phyloP scores from a whole-genome alignment of 176 grass and related monocot genomes.

The Paspalum notatum region DNA sequence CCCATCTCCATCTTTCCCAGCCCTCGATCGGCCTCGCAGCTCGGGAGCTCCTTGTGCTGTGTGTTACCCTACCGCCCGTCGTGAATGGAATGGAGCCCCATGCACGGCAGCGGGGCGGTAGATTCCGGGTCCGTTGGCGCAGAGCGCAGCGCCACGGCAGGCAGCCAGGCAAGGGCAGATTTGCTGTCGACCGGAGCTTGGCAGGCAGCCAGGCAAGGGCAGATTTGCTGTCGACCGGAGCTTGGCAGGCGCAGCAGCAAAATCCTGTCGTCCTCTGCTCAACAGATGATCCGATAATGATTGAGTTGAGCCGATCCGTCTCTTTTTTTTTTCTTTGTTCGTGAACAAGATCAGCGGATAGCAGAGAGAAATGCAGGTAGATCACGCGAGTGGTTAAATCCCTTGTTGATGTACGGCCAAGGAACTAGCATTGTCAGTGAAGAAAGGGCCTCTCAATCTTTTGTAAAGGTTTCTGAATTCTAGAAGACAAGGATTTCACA shows the following conservation, averaged over 20 bases:
- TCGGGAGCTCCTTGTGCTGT: background rate
- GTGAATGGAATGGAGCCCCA: background rate
- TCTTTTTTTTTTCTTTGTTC: background rate
- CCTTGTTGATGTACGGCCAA: background rate
- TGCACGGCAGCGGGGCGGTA: slow-evolving; percentile 1
- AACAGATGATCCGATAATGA: slow-evolving; percentile 26
- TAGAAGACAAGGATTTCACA: background rate
- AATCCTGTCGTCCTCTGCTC: background rate
- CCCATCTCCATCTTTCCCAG: slow-evolving; percentile 39
- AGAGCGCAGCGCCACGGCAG: background rate
- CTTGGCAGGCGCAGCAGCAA: slow-evolving; percentile 9
- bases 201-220: no score
- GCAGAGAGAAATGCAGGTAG: background rate
- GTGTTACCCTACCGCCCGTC: slow-evolving; percentile 17
- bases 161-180: slow-evolving; percentile 1
- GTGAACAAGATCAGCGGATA: background rate
- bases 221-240: slow-evolving; percentile 35
- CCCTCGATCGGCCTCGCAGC: no score
- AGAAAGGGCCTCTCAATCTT: background rate
- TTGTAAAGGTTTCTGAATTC: background rate
- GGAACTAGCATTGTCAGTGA: background rate
- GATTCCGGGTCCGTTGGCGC: slow-evolving; percentile 19
- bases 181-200: slow-evolving; percentile 31
- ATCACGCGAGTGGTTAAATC: background rate
- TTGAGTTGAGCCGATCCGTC: background rate